Evolutionary conservation across 176 grass and related monocot genomes (phyloP), one percentile per base, ranked within the genome.

Genomic region (Ananas comosus): DNA sequence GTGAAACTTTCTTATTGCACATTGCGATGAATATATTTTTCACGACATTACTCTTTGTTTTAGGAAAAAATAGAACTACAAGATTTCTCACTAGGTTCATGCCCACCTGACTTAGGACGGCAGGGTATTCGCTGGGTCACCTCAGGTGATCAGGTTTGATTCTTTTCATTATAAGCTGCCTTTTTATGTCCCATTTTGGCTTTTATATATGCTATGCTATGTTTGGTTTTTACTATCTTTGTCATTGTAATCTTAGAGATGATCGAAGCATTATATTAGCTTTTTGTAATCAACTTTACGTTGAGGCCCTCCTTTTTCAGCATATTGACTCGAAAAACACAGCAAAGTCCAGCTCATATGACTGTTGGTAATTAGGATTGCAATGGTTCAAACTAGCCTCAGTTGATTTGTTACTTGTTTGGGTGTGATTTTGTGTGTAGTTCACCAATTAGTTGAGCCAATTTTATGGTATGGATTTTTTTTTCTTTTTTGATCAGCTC

Each of bases 11-110:
- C 3, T 3, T 75, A 29, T 64, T 77, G 13, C 69, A 57, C 57
- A 79, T 78, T 29, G 69, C 16, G 49, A 72, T 79, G 24, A 16
- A 29, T 42, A 69, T 74, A 77, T 64, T 47, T 76, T 83, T 63
- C 80, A 14, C 14, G 11, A 58, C 50, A 72, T 12, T 1, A 82
- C 52, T 82, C 18, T 49, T 80, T 71, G 49, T 74, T 18, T 67
- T 72, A 99, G 89, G 94, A 99, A 75, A 99, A 80, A 81, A 86
- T 99, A 83, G 94, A 99, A 80, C 70, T 99, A 74, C 94, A 91
- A 66, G 89, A 99, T 25, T 88, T 99, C 22, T 90, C 80, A 48
- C 86, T 99, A 27, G 89, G 94, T 68, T 84, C 74, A 28, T 90
- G 89, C 57, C 87, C 94, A 74, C 89, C 94, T 79, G 87, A 63